Evolutionary conservation across 2,329 filamentous ascomycete species (phyloP), one percentile per base, ranked within the genome.

Genomic region (Epichloe bromicola): DNA sequence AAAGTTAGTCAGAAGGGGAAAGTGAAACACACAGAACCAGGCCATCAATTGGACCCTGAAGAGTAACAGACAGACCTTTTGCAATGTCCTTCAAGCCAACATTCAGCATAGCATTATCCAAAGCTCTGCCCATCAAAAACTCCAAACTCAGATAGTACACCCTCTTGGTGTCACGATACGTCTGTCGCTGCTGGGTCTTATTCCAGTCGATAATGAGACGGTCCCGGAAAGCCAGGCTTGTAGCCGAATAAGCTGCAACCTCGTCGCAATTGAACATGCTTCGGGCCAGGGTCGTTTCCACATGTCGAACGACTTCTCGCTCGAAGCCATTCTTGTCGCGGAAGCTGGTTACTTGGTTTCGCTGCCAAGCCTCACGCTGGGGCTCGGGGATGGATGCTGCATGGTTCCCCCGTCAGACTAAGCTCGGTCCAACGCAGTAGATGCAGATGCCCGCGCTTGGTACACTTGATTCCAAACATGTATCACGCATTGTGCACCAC

Each of bases 261-360:
- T 98, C 93, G 73, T 98, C 90, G 70, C 93, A 98, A 70, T 98
- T 98, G 79, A 91, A 97, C 67, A 98, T 80, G 63, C 90, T 96
- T 54, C 93, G 87, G 55, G 93, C 93, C 55, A 98, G 78, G 3
- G 90, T 95, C 3, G 93, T 97, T 71, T 98, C 93, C 63, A 98
- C 87, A 74, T 98, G 93, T 58, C 85, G 84, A 57, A 98, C 88
- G 52, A 94, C 78, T 64, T 95, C 90, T 65, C 74, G 81, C 74
- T 93, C 75, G 63, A 97, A 96, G 52, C 88, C 85, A 17, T 95
- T 88, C 65, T 88, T 82, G 59, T 77, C 82, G 55, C 74, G 77
- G 71, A 96, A 96, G 54, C 79, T 82, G 58, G 78, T 71, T 50
- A 79, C 79, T 56, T 78, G 70, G 63, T 77, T 73, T 59, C 74